Base-by-base conservation (phyloP, 164 flowering plant species). In the Liquidambar formosana region DNA sequence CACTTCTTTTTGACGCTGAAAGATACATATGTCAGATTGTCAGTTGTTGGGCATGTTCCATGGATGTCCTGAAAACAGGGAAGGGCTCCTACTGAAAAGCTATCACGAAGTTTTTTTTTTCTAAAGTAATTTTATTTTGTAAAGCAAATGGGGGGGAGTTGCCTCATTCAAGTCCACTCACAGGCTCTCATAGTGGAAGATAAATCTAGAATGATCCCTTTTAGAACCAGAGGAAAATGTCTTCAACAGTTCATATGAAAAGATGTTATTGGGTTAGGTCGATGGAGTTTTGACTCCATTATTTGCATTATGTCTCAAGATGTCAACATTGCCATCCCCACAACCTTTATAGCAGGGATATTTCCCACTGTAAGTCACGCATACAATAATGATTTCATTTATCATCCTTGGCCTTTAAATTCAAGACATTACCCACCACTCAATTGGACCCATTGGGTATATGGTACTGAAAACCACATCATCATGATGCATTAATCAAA, bases 221-320 rank as follows among this genome's bases (percentile, higher is more conserved):
- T 33, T 33, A 33, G 49, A 46, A 46, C 10, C 4, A 0, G 49
- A 11, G 14, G 4, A 3, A 12, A 11, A 11, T 28, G n/a, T n/a
- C n/a, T n/a, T 57, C 4, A 14, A 60, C 14, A 52, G 19, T 48
- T 44, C 8, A 33, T 19, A 28, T 56, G 61, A 59, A 66, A 73
- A 66, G 71, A 67, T 61, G 71, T 61, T 62, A 73, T 27, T 73
- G 76, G 76, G 71, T n/a, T n/a, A 11, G 9, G 67, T 54, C 15
- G 16, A 58, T 45, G 12, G 65, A 45, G 52, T 52, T 69, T 71
- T 26, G 51, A 47, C 65, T 56, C 19, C 57, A 57, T 14, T 10
- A 58, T 41, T 47, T 54, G 47, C 47, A 15, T 16, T 71, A 69
- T 59, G 25, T 15, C 74, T 28, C 44, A 48, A 65, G 23, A 45